Percentiles rank a stretch among this genome's conserved stretches.
Conservation (phyloP, 768 basidiomycete genomes). For the Tephrocybe sp. region DNA sequence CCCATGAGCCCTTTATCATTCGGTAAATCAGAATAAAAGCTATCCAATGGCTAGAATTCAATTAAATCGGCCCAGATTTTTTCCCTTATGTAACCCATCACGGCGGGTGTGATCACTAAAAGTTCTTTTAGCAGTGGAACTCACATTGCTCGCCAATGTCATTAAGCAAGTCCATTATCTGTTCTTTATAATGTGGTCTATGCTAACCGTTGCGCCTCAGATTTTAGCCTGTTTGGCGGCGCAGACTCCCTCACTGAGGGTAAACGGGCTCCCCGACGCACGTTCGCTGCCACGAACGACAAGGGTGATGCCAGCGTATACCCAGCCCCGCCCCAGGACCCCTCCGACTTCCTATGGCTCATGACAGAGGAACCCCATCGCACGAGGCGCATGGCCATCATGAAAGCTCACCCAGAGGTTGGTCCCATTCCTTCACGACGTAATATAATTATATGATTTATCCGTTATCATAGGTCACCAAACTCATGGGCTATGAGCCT, state of each 20-base stretch:
- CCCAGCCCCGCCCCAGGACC: constrained; percentile 66
- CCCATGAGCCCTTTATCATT: background rate
- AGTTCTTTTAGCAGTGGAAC: background rate
- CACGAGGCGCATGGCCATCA: constrained; percentile 79
- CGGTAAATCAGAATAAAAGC: background rate
- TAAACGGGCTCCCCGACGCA: constrained; percentile 51
- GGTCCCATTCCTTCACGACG: background rate
- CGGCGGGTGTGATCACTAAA: background rate
- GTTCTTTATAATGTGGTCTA: background rate
- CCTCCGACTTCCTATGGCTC: constrained; percentile 90
- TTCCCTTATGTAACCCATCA: constrained; percentile 10
- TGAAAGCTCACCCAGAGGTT: constrained; percentile 94
- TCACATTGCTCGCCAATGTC: constrained; percentile 9
- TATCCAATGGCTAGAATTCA: background rate
- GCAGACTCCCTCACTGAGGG: constrained; percentile 73
- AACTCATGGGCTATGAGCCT: constrained; percentile 95
- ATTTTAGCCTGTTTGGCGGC: constrained; percentile 81
- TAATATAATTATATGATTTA: background rate
- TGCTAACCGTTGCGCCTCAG: constrained; percentile 30
- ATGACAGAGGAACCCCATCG: constrained; percentile 99
- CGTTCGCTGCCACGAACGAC: constrained; percentile 39
- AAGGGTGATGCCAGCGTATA: constrained; percentile 42
- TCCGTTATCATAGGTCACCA: constrained; percentile 73
- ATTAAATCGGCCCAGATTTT: background rate
- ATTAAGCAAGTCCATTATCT: constrained; percentile 2